These are phyloP conservation scores for Kodamaea plutei DNA, from an alignment of 1,139 yeast genomes.

Conservation along the genomic window DNA sequence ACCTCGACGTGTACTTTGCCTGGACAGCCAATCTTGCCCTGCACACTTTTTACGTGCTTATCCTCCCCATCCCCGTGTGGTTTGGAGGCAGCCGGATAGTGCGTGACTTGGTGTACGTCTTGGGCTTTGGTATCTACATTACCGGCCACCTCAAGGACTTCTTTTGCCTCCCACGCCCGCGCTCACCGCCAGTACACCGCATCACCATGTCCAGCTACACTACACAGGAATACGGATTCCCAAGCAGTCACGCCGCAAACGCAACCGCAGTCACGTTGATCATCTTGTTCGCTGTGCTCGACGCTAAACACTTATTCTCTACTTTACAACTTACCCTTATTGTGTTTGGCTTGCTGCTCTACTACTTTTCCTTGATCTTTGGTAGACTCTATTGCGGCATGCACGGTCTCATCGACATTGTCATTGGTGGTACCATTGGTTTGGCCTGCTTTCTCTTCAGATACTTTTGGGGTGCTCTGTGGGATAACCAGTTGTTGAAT, in stretches of 20 bases:
- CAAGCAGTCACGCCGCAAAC: constrained; percentile 89
- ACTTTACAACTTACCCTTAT: constrained; percentile 7
- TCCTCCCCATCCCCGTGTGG: constrained; percentile 87
- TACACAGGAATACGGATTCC: constrained; percentile 91
- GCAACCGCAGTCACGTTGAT: constrained; percentile 75
- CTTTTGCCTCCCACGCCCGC: constrained; percentile 87
- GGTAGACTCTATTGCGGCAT: constrained; percentile 95
- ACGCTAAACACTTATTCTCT: constrained; percentile 6
- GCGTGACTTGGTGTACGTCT: constrained; percentile 67
- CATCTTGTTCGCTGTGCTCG: constrained; percentile 27
- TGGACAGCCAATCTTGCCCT: constrained; percentile 89
- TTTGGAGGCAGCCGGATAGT: constrained; percentile 60
- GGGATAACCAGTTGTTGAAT: constrained; percentile 39
- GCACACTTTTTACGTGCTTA: constrained; percentile 87
- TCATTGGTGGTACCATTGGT: constrained; percentile 67
- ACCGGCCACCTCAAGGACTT: constrained; percentile 80
- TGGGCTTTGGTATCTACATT: constrained; percentile 82
- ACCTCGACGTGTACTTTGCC: constrained; percentile 74
- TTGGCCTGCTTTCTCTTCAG: constrained; percentile 41
- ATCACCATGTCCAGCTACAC: constrained; percentile 88
- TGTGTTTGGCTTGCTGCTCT: constrained; percentile 28
- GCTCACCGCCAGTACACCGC: constrained; percentile 87
- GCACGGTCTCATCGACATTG: constrained; percentile 88
- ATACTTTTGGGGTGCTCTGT: constrained; percentile 26
- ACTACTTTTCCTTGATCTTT: constrained; percentile 62